These are phyloP conservation scores for Alternaria conjuncta DNA, from an alignment of 2,329 filamentous ascomycete genomes.

Conservation along the genomic window DNA sequence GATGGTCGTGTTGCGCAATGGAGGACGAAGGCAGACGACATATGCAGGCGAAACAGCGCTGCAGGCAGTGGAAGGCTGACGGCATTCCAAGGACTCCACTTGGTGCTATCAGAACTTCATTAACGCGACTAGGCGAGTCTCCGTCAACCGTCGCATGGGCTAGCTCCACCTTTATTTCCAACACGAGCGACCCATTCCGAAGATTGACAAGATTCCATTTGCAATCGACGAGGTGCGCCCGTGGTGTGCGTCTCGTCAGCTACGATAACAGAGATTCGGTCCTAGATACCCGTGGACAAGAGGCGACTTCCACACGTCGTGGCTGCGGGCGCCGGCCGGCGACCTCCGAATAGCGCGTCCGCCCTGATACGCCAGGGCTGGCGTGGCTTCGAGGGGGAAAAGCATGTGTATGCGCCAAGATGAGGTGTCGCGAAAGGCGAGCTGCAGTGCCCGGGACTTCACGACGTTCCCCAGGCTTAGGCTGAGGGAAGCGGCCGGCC, in stretches of 20 bases:
- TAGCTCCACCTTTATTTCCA: slow-evolving; percentile 8
- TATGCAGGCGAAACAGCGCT: slow-evolving; percentile 8
- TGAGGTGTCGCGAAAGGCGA: slow-evolving; percentile 8
- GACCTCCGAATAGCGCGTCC: slow-evolving; percentile 4
- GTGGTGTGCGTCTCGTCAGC: background rate
- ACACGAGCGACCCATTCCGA: slow-evolving; percentile 1
- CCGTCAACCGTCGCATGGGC: slow-evolving; percentile 8
- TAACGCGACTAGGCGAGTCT: slow-evolving; percentile 11
- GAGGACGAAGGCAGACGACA: slow-evolving; percentile 2
- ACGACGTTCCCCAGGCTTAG: slow-evolving; percentile 3
- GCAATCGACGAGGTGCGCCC: slow-evolving; percentile 13
- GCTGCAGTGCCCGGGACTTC: background rate
- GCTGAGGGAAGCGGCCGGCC: slow-evolving; percentile 5
- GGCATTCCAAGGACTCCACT: slow-evolving; percentile 6
- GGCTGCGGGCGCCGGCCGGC: slow-evolving; percentile 1
- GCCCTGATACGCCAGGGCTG: slow-evolving; percentile 1
- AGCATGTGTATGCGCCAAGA: slow-evolving; percentile 1
- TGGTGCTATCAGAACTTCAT: slow-evolving; percentile 10
- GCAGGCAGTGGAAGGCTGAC: slow-evolving; percentile 1
- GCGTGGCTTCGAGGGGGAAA: slow-evolving; percentile 7
- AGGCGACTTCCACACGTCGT: slow-evolving; percentile 10
- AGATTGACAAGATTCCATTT: slow-evolving; percentile 14
- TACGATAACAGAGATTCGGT: slow-evolving; percentile 14
- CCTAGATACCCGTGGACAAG: slow-evolving; percentile 4
- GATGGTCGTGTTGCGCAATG: slow-evolving; percentile 1